A percentile compares a stretch with the other conserved stretches of the same genome.
phyloP scores from a whole-genome alignment of 2,329 filamentous ascomycete species.

The Cadophora malorum region DNA sequence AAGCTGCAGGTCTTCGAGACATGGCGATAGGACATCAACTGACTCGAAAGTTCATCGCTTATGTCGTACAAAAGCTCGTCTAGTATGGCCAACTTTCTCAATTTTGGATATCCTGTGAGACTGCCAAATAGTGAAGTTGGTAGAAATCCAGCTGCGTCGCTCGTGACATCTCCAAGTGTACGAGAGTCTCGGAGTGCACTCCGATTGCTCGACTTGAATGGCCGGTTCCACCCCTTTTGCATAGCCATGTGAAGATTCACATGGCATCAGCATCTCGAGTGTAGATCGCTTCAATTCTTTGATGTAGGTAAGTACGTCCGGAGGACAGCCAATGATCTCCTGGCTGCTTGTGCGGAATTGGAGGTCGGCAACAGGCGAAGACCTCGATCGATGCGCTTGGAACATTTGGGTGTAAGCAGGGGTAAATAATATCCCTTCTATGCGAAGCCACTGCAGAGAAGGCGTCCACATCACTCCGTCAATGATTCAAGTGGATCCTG shows the following conservation, averaged over 20 bases:
- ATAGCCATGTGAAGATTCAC: background rate
- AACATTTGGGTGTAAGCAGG: background rate
- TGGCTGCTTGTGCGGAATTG: background rate
- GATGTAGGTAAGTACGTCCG: background rate
- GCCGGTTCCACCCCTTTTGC: background rate
- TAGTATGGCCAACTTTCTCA: background rate
- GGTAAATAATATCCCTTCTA: background rate
- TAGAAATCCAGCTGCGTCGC: background rate
- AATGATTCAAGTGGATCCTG: background rate
- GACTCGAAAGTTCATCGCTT: background rate
- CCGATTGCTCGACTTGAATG: background rate
- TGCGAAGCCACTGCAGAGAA: background rate
- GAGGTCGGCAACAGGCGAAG: background rate
- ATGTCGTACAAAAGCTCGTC: background rate
- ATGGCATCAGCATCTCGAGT: background rate
- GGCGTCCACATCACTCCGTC: background rate
- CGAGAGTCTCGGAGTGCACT: background rate
- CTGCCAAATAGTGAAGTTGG: background rate
- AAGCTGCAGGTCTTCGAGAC: background rate
- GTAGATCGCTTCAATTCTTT: background rate
- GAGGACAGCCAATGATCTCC: background rate
- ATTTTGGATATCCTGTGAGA: background rate
- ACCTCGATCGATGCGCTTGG: background rate
- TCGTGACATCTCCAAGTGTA: background rate
- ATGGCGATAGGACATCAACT: background rate